These are phyloP conservation scores for Yueomyces sp. DNA, from an alignment of 805 yeast genomes.

Conservation along the genomic window DNA sequence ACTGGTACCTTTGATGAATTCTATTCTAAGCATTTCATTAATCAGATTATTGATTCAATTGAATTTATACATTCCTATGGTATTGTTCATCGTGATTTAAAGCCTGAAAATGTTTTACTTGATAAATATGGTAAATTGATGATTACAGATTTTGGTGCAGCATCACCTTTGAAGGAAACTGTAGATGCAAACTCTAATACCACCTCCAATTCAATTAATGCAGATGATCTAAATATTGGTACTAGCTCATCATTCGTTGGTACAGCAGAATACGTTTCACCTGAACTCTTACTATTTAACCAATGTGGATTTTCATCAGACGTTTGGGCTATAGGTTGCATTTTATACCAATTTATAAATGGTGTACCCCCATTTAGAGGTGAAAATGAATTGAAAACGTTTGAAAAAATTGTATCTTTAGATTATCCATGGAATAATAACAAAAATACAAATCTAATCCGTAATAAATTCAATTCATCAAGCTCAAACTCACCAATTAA, in stretches of 20 bases:
- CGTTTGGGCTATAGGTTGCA: constrained; percentile 92
- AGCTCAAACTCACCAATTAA: neutral
- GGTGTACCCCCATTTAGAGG: constrained; percentile 90
- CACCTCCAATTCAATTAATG: constrained; percentile 8
- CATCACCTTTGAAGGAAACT: constrained; percentile 34
- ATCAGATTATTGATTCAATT: constrained; percentile 83
- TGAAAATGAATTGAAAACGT: constrained; percentile 68
- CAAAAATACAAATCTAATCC: constrained; percentile 1
- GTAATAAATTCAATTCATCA: neutral
- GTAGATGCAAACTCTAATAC: constrained; percentile 3
- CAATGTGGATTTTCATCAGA: constrained; percentile 75
- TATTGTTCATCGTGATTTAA: constrained; percentile 84
- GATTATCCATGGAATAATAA: constrained; percentile 48
- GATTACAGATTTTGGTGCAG: constrained; percentile 98
- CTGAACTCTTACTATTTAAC: constrained; percentile 70
- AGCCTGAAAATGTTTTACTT: constrained; percentile 84
- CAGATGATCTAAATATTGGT: constrained; percentile 6
- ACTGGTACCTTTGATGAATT: constrained; percentile 65
- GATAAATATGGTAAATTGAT: constrained; percentile 78
- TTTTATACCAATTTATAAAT: constrained; percentile 65
- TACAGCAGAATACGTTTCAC: constrained; percentile 93
- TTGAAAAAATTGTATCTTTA: constrained; percentile 71
- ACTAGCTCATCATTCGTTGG: constrained; percentile 75
- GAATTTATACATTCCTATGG: constrained; percentile 81
- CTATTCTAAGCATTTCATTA: constrained; percentile 67